These are phyloP conservation scores for Apiotrichum sp. DNA, from an alignment of 1,284 basidiomycete genomes.

Conservation along the genomic window DNA sequence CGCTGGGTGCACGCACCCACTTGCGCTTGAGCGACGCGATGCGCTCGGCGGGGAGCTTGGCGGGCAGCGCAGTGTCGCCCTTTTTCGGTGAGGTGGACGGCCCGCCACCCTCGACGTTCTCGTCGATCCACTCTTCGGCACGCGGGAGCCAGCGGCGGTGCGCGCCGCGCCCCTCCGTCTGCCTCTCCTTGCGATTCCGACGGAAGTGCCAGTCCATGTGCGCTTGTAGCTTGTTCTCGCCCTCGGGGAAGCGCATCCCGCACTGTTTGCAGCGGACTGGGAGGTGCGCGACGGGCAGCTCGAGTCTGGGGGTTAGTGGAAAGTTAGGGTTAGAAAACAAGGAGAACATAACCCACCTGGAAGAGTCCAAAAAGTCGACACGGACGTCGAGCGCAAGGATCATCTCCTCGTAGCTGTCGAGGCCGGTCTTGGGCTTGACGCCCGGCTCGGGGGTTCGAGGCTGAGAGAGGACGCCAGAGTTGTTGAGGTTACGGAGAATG, in stretches of 20 bases:
- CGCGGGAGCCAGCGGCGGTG: slow-evolving; percentile 85
- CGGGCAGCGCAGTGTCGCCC: slow-evolving; percentile 1
- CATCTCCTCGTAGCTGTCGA: slow-evolving; percentile 63
- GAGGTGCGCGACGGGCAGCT: slow-evolving; percentile 67
- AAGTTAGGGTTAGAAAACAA: background rate
- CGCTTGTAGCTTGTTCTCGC: slow-evolving; percentile 67
- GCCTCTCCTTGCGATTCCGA: slow-evolving; percentile 82
- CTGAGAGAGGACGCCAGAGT: slow-evolving; percentile 44
- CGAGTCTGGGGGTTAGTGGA: slow-evolving; percentile 8
- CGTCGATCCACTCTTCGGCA: slow-evolving; percentile 79
- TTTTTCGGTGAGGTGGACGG: slow-evolving; percentile 20
- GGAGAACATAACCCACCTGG: slow-evolving; percentile 53
- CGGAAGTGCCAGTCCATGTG: slow-evolving; percentile 98
- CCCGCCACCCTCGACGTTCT: slow-evolving; percentile 44
- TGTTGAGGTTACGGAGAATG: slow-evolving; percentile 38
- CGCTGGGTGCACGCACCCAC: slow-evolving; percentile 72
- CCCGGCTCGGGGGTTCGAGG: slow-evolving; percentile 50
- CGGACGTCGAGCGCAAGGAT: slow-evolving; percentile 65
- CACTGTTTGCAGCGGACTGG: slow-evolving; percentile 89
- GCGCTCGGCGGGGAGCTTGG: slow-evolving; percentile 57
- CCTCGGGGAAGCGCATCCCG: slow-evolving; percentile 76
- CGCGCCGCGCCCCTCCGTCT: slow-evolving; percentile 77
- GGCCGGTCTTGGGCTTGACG: slow-evolving; percentile 39
- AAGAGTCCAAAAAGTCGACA: slow-evolving; percentile 65
- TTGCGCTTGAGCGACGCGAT: slow-evolving; percentile 68